Percentiles rank a stretch among this genome's conserved stretches.
These are phyloP conservation scores for Blastocystis sp. DNA, from an alignment of 352 stramenopile genomes.

Conservation along the genomic window DNA sequence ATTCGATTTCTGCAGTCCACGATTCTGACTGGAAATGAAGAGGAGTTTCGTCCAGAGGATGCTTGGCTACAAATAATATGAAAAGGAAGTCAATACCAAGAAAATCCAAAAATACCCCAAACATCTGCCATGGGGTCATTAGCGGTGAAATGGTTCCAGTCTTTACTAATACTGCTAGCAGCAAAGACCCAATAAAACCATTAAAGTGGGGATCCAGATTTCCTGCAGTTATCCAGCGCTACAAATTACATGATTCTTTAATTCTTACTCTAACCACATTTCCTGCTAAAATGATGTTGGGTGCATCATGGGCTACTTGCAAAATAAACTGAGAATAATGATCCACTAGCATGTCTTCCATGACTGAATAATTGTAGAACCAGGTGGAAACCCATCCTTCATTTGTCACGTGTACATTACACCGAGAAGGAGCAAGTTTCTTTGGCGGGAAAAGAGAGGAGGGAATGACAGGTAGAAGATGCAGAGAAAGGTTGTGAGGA, in stretches of 20 bases:
- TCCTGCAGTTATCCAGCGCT: constrained; percentile 2
- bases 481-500: not conserved
- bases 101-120: not conserved
- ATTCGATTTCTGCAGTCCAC: not conserved
- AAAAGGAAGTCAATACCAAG: not conserved
- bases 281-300: not conserved
- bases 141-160: not conserved
- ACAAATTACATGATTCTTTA: not conserved
- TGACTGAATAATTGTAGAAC: constrained; percentile 31
- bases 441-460: not conserved
- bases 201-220: constrained; percentile 4
- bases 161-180: not conserved
- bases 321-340: constrained; percentile 8
- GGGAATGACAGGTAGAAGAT: not conserved
- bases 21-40: not conserved
- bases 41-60: not conserved
- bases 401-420: not conserved
- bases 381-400: not conserved
- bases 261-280: not conserved
- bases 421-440: not conserved
- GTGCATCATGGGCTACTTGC: not conserved
- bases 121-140: constrained; percentile 1
- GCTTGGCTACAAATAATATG: not conserved
- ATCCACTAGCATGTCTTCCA: constrained; percentile 6
- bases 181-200: not conserved